Conservation (phyloP, 257 asterid genomes). For the Przewalskia tangutica region DNA sequence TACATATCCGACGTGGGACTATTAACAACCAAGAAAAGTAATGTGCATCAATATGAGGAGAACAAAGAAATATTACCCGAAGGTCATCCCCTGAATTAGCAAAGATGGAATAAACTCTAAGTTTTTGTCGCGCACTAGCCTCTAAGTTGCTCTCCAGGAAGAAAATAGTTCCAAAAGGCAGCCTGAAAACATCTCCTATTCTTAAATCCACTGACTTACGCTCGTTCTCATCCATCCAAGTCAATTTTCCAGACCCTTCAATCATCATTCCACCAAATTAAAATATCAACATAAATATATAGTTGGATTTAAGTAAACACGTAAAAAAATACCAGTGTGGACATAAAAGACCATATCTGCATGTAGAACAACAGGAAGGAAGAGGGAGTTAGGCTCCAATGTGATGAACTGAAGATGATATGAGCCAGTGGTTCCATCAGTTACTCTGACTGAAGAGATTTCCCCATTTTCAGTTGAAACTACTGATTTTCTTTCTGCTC, state of each 20-base stretch:
- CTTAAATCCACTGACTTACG: conserved; percentile 18
- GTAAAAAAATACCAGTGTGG: conserved; percentile 45
- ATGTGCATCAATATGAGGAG: not conserved
- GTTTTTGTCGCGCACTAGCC: conserved; percentile 36
- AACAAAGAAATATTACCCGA: conserved; percentile 15
- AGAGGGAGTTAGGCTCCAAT: conserved; percentile 66
- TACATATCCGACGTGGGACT: no score
- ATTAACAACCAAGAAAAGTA: no score
- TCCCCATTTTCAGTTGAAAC: conserved; percentile 53
- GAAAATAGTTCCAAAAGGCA: conserved; percentile 52
- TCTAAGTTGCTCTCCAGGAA: conserved; percentile 58
- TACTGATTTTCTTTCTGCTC: conserved; percentile 22
- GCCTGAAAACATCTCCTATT: conserved; percentile 58
- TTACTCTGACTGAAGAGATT: conserved; percentile 38
- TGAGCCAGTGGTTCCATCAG: conserved; percentile 25
- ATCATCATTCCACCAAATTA: no score
- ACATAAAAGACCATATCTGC: conserved; percentile 82
- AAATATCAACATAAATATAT: not conserved
- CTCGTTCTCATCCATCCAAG: conserved; percentile 48
- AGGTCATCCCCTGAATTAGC: conserved; percentile 24
- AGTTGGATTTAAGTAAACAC: not conserved
- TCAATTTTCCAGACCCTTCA: conserved; percentile 59
- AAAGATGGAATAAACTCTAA: conserved; percentile 61
- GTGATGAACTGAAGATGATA: conserved; percentile 70
- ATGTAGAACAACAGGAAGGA: conserved; percentile 71